Conservation (phyloP, 139 green algal genomes). For the Micractinium conductrix region DNA sequence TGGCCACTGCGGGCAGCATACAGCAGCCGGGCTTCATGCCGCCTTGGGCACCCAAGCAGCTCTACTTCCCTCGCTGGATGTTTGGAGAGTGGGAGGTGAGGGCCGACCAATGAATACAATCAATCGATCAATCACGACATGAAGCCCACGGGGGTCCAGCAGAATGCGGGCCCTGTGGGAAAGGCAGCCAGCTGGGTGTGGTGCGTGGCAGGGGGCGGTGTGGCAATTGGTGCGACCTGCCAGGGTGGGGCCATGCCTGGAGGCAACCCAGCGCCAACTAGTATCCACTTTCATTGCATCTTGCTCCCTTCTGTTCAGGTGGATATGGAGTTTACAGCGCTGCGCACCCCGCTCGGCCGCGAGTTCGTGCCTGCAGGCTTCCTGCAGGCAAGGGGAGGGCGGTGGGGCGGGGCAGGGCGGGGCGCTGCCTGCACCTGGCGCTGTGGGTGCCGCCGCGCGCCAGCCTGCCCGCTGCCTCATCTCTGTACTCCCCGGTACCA, state of each 20-base stretch:
- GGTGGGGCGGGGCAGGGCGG: not conserved
- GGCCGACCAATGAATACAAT: no score
- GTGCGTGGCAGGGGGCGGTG: no score
- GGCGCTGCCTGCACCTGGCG: not conserved
- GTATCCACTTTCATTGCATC: no score
- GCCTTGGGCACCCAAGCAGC: conserved; percentile 32
- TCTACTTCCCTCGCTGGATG: conserved; percentile 45
- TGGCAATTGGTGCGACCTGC: no score
- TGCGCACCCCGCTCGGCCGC: conserved; percentile 29
- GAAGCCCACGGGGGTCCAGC: no score
- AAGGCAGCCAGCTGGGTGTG: no score
- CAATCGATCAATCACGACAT: no score
- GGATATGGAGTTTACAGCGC: conserved; percentile 16
- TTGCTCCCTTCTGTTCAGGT: not conserved
- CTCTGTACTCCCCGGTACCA: not conserved
- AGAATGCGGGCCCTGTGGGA: no score
- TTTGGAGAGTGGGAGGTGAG: conserved; percentile 50
- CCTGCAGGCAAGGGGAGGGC: not conserved
- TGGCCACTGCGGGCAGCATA: conserved; percentile 8
- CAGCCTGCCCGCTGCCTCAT: not conserved
- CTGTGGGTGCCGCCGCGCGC: not conserved
- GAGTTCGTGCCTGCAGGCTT: conserved; percentile 26
- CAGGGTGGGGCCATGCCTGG: no score
- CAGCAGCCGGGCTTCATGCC: conserved; percentile 22
- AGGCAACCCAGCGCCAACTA: no score